Evolutionary conservation across 2,329 filamentous ascomycete genomes (phyloP).

Genomic region (Coniosporium tulheliwenetii): DNA sequence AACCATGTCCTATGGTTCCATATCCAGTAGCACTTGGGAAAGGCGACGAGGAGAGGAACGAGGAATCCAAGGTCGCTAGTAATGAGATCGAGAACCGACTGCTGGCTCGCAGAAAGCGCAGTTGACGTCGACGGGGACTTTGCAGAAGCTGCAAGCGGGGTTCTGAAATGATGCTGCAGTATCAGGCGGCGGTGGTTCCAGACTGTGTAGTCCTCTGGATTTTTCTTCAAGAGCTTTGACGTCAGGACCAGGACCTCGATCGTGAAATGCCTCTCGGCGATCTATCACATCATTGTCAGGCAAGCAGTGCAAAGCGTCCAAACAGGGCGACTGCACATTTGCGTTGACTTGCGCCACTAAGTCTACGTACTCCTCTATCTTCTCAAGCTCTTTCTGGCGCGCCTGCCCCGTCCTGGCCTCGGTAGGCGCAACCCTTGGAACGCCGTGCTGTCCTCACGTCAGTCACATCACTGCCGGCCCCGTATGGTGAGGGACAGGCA

Average conservation of each 20-base stretch:
- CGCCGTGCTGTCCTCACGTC: constrained; percentile 52
- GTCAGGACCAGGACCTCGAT: constrained; percentile 49
- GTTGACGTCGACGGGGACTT: background rate
- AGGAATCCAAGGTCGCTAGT: constrained; percentile 66
- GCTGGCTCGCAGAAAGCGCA: constrained; percentile 13
- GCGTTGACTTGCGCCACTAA: constrained; percentile 52
- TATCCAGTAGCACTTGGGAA: constrained; percentile 98
- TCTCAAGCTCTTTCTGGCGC: constrained; percentile 53
- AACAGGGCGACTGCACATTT: constrained; percentile 32
- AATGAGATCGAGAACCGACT: constrained; percentile 38
- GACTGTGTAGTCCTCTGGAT: constrained; percentile 81
- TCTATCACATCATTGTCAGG: constrained; percentile 12
- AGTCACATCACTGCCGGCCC: background rate
- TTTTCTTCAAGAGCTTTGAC: constrained; percentile 56
- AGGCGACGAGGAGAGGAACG: constrained; percentile 67
- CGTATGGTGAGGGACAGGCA: background rate
- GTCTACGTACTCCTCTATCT: constrained; percentile 60
- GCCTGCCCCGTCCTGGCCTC: constrained; percentile 52
- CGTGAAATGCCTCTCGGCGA: constrained; percentile 31
- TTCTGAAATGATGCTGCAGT: constrained; percentile 45
- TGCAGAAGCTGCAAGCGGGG: constrained; percentile 16
- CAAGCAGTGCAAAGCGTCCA: background rate
- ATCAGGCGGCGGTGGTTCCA: constrained; percentile 76
- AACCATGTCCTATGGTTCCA: constrained; percentile 94
- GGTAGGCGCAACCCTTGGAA: constrained; percentile 47